Conservation (phyloP, 345 rosid species). For the Linum tenue region DNA sequence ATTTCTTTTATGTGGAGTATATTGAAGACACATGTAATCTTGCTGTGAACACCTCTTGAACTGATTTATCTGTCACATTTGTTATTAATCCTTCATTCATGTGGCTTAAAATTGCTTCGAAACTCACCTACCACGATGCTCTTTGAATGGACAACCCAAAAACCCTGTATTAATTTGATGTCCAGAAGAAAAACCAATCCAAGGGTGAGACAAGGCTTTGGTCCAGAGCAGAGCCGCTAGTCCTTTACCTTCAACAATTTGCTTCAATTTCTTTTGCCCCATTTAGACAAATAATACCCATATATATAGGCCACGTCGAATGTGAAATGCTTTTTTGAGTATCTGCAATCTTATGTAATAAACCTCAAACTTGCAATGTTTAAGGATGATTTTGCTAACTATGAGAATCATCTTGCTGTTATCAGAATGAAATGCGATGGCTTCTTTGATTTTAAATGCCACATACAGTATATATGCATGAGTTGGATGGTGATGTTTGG, state of each 20-base stretch:
- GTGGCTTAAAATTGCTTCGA: no score
- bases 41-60: not conserved
- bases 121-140: no score
- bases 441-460: constrained; percentile 84
- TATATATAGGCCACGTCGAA: no score
- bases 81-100: not conserved
- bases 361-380: not conserved
- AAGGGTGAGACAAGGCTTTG: no score
- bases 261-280: no score
- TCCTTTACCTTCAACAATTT: no score
- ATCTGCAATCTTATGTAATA: not conserved
- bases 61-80: not conserved
- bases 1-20: not conserved
- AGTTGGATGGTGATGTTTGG: constrained; percentile 85
- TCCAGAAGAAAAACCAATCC: no score
- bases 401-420: not conserved
- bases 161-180: no score
- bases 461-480: constrained; percentile 76
- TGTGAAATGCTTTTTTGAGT: not conserved
- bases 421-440: constrained; percentile 64
- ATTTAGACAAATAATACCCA: no score
- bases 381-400: constrained; percentile 8
- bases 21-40: not conserved
- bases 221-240: no score
- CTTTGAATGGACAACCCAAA: no score